Percentiles rank a stretch among this genome's conserved stretches.
Evolutionary conservation across 768 basidiomycete species (phyloP).

Genomic region (Leccinellum rugosiceps): DNA sequence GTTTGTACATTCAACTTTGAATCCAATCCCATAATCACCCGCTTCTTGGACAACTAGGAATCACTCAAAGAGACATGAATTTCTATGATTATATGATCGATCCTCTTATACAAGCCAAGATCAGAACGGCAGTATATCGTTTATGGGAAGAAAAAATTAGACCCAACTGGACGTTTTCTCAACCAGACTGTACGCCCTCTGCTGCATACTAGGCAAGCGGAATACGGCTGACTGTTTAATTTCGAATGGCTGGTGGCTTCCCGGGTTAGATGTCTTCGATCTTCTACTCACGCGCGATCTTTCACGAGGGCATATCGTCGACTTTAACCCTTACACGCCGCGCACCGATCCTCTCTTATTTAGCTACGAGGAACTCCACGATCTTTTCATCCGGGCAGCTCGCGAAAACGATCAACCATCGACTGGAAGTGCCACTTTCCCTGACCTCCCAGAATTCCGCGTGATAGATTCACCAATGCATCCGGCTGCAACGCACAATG

Average conservation of each 20-base stretch:
- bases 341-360: slow-evolving; percentile 89
- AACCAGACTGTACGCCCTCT: slow-evolving; percentile 59
- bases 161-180: slow-evolving; percentile 50
- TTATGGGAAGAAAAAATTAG: slow-evolving; percentile 74
- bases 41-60: slow-evolving; percentile 43
- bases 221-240: not conserved
- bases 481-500: slow-evolving; percentile 61
- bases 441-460: slow-evolving; percentile 43
- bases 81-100: slow-evolving; percentile 86
- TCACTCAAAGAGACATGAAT: slow-evolving; percentile 85
- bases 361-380: slow-evolving; percentile 69
- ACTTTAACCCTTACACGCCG: slow-evolving; percentile 86
- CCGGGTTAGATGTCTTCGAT: slow-evolving; percentile 73
- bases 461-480: slow-evolving; percentile 76
- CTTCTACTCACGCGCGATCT: slow-evolving; percentile 83
- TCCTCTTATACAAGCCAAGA: slow-evolving; percentile 46
- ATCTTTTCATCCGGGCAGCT: slow-evolving; percentile 26
- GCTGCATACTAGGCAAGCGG: not conserved
- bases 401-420: not conserved
- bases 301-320: slow-evolving; percentile 73
- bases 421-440: not conserved
- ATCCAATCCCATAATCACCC: not conserved
- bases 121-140: slow-evolving; percentile 46
- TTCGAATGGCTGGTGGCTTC: not conserved
- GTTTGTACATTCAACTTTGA: slow-evolving; percentile 36